phyloP scores from a whole-genome alignment of 805 yeast genomes.

The Zygosaccharomyces siamensis region DNA sequence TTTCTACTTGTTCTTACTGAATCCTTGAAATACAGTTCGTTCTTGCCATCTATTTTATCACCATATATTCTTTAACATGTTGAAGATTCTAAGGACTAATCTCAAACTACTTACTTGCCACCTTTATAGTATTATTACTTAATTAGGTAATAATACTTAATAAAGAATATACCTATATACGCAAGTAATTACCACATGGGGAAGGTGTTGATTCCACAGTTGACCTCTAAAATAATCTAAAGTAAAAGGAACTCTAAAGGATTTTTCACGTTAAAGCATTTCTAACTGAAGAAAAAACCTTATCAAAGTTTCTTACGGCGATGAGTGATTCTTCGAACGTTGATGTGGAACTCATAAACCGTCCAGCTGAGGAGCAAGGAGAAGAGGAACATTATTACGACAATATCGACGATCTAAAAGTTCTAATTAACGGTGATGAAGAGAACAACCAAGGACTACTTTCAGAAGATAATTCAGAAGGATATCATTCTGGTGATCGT shows the following conservation, averaged over 20 bases:
- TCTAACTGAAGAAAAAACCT: not conserved
- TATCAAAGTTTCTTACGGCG: not conserved
- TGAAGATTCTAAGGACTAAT: not conserved
- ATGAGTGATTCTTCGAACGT: not conserved
- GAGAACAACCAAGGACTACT: conserved; percentile 9
- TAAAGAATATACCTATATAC: not conserved
- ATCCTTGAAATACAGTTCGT: not conserved
- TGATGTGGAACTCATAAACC: conserved; percentile 1
- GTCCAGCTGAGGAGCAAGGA: conserved; percentile 7
- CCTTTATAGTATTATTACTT: not conserved
- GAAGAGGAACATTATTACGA: conserved; percentile 31
- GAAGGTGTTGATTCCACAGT: conserved; percentile 2
- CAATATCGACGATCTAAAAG: conserved; percentile 33
- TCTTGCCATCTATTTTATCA: not conserved
- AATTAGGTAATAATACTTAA: not conserved
- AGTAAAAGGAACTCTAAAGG: conserved; percentile 1
- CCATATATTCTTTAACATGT: not conserved
- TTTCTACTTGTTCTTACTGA: not conserved
- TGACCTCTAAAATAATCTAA: not conserved
- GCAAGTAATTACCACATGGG: not conserved
- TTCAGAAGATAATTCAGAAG: conserved; percentile 9
- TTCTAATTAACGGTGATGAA: conserved; percentile 19
- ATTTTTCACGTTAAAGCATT: not conserved
- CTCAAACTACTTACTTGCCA: not conserved
- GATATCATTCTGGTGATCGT: conserved; percentile 27